phyloP scores from a whole-genome alignment of 495 filamentous ascomycete species.

The Friedmanniomyces simplex region DNA sequence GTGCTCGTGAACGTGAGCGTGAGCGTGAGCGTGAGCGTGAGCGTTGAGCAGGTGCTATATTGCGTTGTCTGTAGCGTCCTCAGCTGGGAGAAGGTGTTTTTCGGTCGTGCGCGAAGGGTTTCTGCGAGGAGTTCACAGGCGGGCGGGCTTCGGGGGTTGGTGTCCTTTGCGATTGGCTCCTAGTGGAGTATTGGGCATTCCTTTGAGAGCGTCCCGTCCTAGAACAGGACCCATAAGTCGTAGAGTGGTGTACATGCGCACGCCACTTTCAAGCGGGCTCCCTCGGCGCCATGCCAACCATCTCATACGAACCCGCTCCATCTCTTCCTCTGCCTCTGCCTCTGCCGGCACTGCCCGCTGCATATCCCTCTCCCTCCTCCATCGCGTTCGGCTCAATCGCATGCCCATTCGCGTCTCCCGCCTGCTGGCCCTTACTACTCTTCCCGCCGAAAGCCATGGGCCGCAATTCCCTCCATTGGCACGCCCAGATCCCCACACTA shows the following conservation, averaged over 20 bases:
- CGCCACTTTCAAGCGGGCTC: conserved; percentile 15
- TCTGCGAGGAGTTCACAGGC: not conserved
- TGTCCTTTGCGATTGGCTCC: too few species aligned
- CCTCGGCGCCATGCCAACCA: conserved; percentile 48
- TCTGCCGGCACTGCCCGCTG: conserved; percentile 37
- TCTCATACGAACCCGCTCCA: conserved; percentile 66
- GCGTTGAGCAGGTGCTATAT: too few species aligned
- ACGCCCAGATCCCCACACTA: conserved; percentile 73
- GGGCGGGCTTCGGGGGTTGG: not conserved
- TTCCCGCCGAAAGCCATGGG: conserved; percentile 78
- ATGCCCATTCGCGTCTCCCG: conserved; percentile 20
- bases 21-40: too few species aligned
- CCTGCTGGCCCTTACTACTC: conserved; percentile 21
- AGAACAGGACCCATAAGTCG: not conserved
- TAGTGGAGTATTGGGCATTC: too few species aligned
- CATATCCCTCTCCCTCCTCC: conserved; percentile 44
- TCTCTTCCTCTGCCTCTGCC: conserved; percentile 42
- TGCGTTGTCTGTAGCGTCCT: not conserved
- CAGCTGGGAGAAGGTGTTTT: too few species aligned
- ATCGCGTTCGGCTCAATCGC: conserved; percentile 4
- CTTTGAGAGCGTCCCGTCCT: too few species aligned
- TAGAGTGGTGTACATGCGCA: not conserved
- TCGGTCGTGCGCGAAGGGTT: too few species aligned
- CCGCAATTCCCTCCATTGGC: conserved; percentile 75
- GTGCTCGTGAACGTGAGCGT: conserved; percentile 13